A percentile compares a stretch with the other conserved stretches of the same genome.
Conservation (phyloP, 345 rosid genomes). For the Brassica rapa region DNA sequence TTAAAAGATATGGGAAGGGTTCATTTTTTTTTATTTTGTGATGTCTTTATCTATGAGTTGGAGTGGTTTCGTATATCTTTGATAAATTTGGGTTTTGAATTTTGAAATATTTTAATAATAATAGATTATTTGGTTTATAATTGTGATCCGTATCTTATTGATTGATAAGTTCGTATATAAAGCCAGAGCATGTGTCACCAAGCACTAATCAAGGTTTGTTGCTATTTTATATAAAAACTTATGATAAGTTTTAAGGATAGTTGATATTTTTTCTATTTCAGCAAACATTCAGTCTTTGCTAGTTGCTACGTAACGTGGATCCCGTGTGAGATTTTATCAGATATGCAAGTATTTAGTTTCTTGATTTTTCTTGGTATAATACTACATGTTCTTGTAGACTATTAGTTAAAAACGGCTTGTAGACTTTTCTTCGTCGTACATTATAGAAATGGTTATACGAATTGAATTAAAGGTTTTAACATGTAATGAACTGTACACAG, state of each 20-base stretch:
- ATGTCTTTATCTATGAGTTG: slow-evolving; percentile 1
- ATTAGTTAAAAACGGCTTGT: neutral
- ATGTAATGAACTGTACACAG: neutral
- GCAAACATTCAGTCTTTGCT: neutral
- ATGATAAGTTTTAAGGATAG: neutral
- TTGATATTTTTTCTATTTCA: neutral
- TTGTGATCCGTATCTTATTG: neutral
- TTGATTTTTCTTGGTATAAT: neutral
- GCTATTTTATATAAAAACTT: neutral
- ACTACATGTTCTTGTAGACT: neutral
- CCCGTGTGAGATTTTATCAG: neutral
- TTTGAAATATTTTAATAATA: neutral
- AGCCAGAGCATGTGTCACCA: neutral
- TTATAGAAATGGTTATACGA: neutral
- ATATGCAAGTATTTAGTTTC: neutral
- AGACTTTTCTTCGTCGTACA: neutral
- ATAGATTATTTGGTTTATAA: neutral
- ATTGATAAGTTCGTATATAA: neutral
- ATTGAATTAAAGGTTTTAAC: neutral
- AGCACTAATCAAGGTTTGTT: neutral
- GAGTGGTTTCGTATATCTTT: neutral
- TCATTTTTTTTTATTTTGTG: neutral
- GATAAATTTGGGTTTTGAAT: neutral
- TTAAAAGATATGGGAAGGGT: neutral
- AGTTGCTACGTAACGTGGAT: neutral